Base-by-base conservation (phyloP, 1,284 basidiomycete species). In the Phlebopus sp. region DNA sequence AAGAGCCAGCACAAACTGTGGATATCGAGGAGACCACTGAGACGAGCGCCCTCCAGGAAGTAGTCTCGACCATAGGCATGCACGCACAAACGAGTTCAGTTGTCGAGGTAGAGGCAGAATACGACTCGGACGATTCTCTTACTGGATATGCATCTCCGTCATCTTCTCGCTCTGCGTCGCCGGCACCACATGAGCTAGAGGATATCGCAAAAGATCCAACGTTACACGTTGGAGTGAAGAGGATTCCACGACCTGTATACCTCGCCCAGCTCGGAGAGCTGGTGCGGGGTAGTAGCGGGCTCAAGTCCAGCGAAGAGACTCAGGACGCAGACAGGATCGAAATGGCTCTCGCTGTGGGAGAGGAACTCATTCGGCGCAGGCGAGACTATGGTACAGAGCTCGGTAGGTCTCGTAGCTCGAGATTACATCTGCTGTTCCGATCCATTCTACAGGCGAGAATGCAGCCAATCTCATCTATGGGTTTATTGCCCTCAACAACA, bases 151-250 rank as follows among this genome's bases (percentile, higher is more conserved):
- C 75, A 2, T 84, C 79, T 2, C 72, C 76, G 1, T 63, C 76
- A 0, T 84, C 86, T 10, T 90, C 90, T 3, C 84, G 89, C 7
- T 83, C 89, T 0, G 68, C 80, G 2, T 93, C 92, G 1, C 92
- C 92, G 0, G 87, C 86, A 0, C 83, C 82, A 0, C 83, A 82
- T 2, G 88, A 90, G 52, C 76, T 95, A 2, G 84, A 78, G 8
- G 90, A 91, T 58, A 82, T 92, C n/a, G 86, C 90, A 57, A 82
- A 79, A 43, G 92, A 96, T 56, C 92, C 92, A 0, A 85, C 87
- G 0, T 70, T 94, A 18, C 76, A 73, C 38, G 71, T 86, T 4
- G 81, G 81, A 3, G 68, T 73, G 49, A 84, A 81, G 63, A 91
- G 85, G 57, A 73, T 87, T 21, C 61, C 75, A 34, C 75, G 81